Base-by-base conservation (phyloP, 805 yeast genomes). In the Yamadazyma insecticola region DNA sequence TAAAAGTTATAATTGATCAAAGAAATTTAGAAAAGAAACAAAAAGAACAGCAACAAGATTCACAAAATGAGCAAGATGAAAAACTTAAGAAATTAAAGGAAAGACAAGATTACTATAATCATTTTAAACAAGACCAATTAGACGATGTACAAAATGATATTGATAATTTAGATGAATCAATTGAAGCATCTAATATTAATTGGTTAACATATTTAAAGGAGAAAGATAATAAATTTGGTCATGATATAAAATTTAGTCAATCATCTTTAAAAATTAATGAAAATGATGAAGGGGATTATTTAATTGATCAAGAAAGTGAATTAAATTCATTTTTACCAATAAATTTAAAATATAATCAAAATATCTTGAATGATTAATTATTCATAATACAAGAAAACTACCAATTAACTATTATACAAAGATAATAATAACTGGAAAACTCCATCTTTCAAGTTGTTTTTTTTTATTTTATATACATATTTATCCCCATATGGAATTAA, bases 121-220 rank as follows among this genome's bases (percentile, higher is more conserved):
- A 57, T 32, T 45, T 62, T 26, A 57, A 50, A 8, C 27, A 24
- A 8, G 37, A 33, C 8, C 40, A 33, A 31, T 22, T 24, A 3
- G 42, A 36, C 15, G 46, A 49, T 12, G 48, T 44, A 4, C 30
- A 39, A 13, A 57, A 51, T 13, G 35, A 41, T 13, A n/a, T n/a
- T n/a, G n/a, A n/a, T n/a, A n/a, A n/a, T n/a, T n/a, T n/a, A n/a
- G 42, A 35, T 7, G 51, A 44, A 9, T 50, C 44, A 8, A 43
- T 41, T 4, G 47, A 44, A 13, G 49, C 47, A 17, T 24, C 34
- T 13, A 31, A 47, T 11, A 38, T 45, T 5, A 39, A 43, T 36
- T 70, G 67, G 67, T 51, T 54, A 33, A 60, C 53, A 44, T 66
- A 58, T 37, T 57, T 55, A 55, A 64, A 48, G 12, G 60, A 55